These are phyloP conservation scores for Iodosphaeria phyllophila DNA, from an alignment of 2,329 filamentous ascomycete genomes.

Conservation along the genomic window DNA sequence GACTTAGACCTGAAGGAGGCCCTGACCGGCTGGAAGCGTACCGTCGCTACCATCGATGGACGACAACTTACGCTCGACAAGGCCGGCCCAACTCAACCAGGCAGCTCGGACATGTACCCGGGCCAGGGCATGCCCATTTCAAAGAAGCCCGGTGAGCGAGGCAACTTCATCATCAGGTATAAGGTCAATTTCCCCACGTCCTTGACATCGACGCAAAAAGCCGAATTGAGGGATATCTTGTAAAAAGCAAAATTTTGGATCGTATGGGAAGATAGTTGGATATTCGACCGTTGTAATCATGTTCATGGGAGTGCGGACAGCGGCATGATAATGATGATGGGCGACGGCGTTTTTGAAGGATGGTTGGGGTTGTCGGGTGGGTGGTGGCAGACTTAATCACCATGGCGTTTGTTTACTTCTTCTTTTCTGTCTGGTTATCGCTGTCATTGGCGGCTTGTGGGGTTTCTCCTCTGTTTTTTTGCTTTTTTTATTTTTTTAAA, in stretches of 20 bases:
- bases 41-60: conserved; percentile 85
- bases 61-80: conserved; percentile 68
- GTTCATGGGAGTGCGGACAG: no score
- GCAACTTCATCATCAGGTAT: conserved; percentile 76
- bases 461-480: no score
- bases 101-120: conserved; percentile 65
- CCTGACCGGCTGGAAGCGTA: conserved; percentile 80
- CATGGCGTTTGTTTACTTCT: no score
- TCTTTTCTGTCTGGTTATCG: no score
- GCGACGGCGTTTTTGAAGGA: no score
- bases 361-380: no score
- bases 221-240: conserved; percentile 62
- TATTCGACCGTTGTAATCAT: no score
- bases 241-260: conserved; percentile 18
- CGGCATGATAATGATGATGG: no score
- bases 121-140: conserved; percentile 85
- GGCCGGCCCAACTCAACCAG: conserved; percentile 69
- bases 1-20: conserved; percentile 84
- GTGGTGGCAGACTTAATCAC: no score
- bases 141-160: conserved; percentile 70
- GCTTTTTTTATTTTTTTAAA: no score
- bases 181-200: conserved; percentile 82
- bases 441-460: no score
- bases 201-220: conserved; percentile 63
- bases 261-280: no score